Percentiles rank a stretch among this genome's conserved stretches.
Conservation (phyloP, 352 stramenopile species). For the Pythium insidiosum region DNA sequence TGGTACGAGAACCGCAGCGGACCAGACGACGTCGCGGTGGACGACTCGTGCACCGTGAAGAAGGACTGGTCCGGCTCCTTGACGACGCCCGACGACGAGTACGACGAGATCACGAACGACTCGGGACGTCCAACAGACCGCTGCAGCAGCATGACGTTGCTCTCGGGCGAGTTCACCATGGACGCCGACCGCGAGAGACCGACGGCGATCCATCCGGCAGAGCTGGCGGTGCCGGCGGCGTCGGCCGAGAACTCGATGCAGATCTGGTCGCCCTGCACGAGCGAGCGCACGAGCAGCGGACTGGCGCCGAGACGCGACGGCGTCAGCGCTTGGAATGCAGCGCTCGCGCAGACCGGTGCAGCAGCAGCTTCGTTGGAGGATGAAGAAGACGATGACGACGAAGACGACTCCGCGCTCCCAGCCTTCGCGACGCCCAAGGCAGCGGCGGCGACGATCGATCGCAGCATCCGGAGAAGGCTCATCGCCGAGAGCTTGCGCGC, state of each 20-base stretch:
- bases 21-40: constrained; percentile 17
- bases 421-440: too few relatives aligned
- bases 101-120: constrained; percentile 41
- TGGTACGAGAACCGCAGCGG: constrained; percentile 68
- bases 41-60: constrained; percentile 27
- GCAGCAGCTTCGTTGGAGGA: too few relatives aligned
- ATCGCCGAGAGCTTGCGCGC: too few relatives aligned
- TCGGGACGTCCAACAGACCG: constrained; percentile 24
- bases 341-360: constrained; percentile 48
- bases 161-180: constrained; percentile 63
- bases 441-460: too few relatives aligned
- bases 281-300: constrained; percentile 48
- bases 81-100: constrained; percentile 34
- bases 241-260: constrained; percentile 59
- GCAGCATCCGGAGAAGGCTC: too few relatives aligned
- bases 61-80: constrained; percentile 33
- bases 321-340: constrained; percentile 36
- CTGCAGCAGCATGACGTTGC: constrained; percentile 74
- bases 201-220: constrained; percentile 54
- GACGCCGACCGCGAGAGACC: constrained; percentile 25
- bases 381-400: not conserved
- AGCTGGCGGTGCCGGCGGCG: constrained; percentile 19
- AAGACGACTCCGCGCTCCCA: not conserved
- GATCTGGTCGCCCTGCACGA: constrained; percentile 48
- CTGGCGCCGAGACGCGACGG: constrained; percentile 41